Percentiles rank a stretch among this genome's conserved stretches.
Conservation (phyloP, 306 rosid species). For the Luffa acutangula region DNA sequence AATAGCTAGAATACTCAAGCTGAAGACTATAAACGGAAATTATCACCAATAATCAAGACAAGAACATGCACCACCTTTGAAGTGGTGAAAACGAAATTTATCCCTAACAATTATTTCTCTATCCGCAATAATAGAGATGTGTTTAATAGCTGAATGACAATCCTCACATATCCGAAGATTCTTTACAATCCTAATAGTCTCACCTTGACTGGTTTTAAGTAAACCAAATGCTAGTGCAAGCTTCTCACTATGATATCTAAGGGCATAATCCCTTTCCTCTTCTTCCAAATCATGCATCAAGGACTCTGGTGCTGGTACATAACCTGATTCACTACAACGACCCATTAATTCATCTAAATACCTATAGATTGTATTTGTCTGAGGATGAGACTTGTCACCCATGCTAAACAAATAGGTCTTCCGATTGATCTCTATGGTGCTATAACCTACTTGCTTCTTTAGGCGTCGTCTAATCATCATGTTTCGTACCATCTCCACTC, state of each 20-base stretch:
- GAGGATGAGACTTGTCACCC: conserved; percentile 67
- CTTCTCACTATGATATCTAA: conserved; percentile 89
- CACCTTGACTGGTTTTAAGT: conserved; percentile 44
- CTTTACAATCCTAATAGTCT: conserved; percentile 57
- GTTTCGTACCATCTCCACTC: conserved; percentile 59
- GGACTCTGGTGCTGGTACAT: conserved; percentile 32
- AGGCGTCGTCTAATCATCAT: conserved; percentile 53
- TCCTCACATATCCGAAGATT: conserved; percentile 92
- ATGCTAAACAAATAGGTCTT: conserved; percentile 48
- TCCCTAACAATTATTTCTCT: conserved; percentile 72
- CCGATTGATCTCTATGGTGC: conserved; percentile 50
- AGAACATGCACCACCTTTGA: conserved; percentile 65
- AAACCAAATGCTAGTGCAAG: conserved; percentile 81
- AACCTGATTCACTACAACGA: conserved; percentile 68
- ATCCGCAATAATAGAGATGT: conserved; percentile 44
- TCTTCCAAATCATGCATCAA: conserved; percentile 89
- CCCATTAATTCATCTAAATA: conserved; percentile 55
- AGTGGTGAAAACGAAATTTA: conserved; percentile 80
- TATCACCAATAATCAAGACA: conserved; percentile 73
- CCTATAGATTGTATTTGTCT: conserved; percentile 36
- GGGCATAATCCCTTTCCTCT: conserved; percentile 88
- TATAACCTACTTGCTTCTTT: conserved; percentile 73
- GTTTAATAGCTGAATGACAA: conserved; percentile 75
- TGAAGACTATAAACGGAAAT: not conserved
- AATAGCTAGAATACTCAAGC: not conserved